These are phyloP conservation scores for Sparassis latifolia DNA, from an alignment of 1,284 basidiomycete species.

Conservation along the genomic window DNA sequence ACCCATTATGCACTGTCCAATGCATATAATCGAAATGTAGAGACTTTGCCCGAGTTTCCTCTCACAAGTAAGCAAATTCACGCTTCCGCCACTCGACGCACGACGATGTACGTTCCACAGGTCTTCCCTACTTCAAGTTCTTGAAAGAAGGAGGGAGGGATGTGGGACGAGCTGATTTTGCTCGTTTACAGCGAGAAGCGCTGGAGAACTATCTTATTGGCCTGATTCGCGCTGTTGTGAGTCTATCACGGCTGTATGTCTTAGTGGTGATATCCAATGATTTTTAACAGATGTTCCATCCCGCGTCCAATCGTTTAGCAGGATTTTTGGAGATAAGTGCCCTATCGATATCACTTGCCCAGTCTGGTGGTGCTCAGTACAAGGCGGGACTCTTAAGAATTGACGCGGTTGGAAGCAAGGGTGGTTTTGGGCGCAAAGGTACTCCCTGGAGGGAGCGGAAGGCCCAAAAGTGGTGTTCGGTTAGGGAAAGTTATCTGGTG, in stretches of 20 bases:
- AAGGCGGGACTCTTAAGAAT: constrained; percentile 86
- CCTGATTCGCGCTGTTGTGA: constrained; percentile 83
- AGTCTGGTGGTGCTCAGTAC: constrained; percentile 76
- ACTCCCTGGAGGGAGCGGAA: constrained; percentile 64
- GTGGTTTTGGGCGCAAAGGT: constrained; percentile 58
- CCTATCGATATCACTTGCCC: constrained; percentile 79
- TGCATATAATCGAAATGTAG: constrained; percentile 61
- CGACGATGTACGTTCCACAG: constrained; percentile 28
- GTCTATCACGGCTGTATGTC: constrained; percentile 22
- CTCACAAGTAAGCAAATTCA: constrained; percentile 60
- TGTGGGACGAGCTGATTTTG: constrained; percentile 67
- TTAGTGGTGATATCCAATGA: constrained; percentile 1
- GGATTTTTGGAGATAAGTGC: constrained; percentile 96
- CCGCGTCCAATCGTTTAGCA: constrained; percentile 86
- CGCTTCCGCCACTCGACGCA: neutral
- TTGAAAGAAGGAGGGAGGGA: constrained; percentile 50
- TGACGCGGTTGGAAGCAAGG: constrained; percentile 41
- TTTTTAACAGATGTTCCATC: constrained; percentile 83
- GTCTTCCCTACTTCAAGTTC: constrained; percentile 86
- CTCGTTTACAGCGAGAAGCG: constrained; percentile 71
- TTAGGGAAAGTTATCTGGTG: constrained; percentile 91
- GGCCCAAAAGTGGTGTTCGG: constrained; percentile 86
- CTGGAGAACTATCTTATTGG: constrained; percentile 88
- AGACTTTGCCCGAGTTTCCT: constrained; percentile 90
- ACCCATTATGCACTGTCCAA: constrained; percentile 89